These are phyloP conservation scores for Acer yangbiense DNA, from an alignment of 345 rosid genomes.

Conservation along the genomic window DNA sequence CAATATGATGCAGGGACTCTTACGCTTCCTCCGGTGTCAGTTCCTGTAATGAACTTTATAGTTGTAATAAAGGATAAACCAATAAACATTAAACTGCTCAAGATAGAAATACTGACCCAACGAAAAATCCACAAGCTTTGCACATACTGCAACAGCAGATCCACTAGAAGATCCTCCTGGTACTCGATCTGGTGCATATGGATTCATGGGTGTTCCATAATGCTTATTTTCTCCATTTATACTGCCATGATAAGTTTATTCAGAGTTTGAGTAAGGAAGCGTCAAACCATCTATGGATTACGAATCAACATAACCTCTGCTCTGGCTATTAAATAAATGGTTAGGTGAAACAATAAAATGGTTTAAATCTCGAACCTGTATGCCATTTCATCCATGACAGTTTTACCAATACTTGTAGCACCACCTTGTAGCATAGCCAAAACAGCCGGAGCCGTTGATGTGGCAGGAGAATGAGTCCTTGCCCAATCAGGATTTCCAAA, in stretches of 20 bases:
- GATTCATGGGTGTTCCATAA: slow-evolving; percentile 87
- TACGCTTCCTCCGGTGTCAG: slow-evolving; percentile 93
- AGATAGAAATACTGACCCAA: slow-evolving; percentile 49
- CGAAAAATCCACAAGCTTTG: slow-evolving; percentile 83
- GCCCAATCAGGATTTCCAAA: slow-evolving; percentile 98
- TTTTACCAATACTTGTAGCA: slow-evolving; percentile 68
- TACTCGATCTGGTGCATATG: slow-evolving; percentile 67
- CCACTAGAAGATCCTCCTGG: slow-evolving; percentile 99
- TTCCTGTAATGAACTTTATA: slow-evolving; percentile 47
- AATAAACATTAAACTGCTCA: background rate
- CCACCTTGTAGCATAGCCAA: slow-evolving; percentile 64
- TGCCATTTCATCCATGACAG: slow-evolving; percentile 97
- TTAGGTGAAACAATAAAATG: background rate
- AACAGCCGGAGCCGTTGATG: slow-evolving; percentile 71
- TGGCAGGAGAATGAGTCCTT: slow-evolving; percentile 71
- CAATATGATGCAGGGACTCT: slow-evolving; percentile 88
- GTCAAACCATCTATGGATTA: background rate
- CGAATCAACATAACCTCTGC: no score
- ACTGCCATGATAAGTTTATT: slow-evolving; percentile 35
- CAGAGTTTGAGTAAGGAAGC: background rate
- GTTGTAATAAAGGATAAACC: background rate
- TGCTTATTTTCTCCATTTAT: slow-evolving; percentile 84
- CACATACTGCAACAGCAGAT: slow-evolving; percentile 92
- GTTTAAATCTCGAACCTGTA: slow-evolving; percentile 49
- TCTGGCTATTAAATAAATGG: no score